Conservation (phyloP, 345 rosid species). For the Pistacia integerrima region DNA sequence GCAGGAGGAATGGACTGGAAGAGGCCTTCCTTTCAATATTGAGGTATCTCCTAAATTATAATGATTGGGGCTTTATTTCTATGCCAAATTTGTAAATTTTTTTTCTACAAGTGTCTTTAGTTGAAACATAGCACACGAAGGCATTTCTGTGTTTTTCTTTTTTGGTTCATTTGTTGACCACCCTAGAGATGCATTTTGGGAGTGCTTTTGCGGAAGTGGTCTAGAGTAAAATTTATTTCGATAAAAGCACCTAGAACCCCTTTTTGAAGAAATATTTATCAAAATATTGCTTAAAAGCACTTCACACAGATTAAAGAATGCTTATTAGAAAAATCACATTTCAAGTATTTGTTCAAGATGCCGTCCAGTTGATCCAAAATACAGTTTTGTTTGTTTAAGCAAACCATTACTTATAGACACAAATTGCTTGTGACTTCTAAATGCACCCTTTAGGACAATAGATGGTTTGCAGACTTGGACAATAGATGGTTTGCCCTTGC, state of each 20-base stretch:
- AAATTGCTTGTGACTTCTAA: not conserved
- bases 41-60: slow-evolving; percentile 44
- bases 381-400: not conserved
- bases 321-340: not conserved
- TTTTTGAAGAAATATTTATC: not conserved
- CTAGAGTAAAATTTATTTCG: not conserved
- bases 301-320: not conserved
- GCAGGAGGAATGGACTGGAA: slow-evolving; percentile 76
- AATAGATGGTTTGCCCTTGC: too few species aligned
- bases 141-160: not conserved
- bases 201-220: not conserved
- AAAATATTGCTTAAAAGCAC: not conserved
- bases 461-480: not conserved
- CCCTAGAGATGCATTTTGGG: not conserved
- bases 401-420: not conserved
- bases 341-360: not conserved
- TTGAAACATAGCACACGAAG: not conserved
- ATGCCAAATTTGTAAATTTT: not conserved
- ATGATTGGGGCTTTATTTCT: not conserved
- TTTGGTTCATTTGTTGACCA: not conserved
- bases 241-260: not conserved
- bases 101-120: not conserved
- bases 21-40: slow-evolving; percentile 73
- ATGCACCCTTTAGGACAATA: not conserved
- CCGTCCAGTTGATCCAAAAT: too few species aligned